Conservation (phyloP, 2,329 filamentous ascomycete genomes). For the Dothidotthia symphoricarpi region DNA sequence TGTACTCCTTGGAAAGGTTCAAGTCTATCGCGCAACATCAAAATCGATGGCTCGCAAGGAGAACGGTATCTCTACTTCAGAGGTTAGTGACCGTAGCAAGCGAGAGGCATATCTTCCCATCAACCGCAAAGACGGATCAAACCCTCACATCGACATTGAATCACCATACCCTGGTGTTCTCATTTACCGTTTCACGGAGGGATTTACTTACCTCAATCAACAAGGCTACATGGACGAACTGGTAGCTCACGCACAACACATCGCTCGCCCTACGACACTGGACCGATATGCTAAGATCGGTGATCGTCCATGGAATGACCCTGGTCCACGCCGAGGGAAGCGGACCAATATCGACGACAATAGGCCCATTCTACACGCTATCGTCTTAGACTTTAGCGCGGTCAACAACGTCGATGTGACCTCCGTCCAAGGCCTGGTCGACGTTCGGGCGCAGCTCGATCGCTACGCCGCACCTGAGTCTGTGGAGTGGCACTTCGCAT, state of each 20-base stretch:
- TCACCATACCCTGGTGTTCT: slow-evolving; percentile 88
- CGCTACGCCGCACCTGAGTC: slow-evolving; percentile 74
- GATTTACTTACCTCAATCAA: slow-evolving; percentile 95
- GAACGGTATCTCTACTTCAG: slow-evolving; percentile 11
- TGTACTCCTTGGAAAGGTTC: slow-evolving; percentile 72
- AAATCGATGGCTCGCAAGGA: slow-evolving; percentile 63
- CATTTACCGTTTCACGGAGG: slow-evolving; percentile 93
- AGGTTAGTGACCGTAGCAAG: slow-evolving; percentile 6
- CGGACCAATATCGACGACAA: slow-evolving; percentile 47
- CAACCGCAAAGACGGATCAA: slow-evolving; percentile 84
- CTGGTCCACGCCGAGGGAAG: slow-evolving; percentile 66
- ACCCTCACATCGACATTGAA: slow-evolving; percentile 76
- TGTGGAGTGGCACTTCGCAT: slow-evolving; percentile 96
- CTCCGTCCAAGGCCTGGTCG: slow-evolving; percentile 86
- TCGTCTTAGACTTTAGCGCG: slow-evolving; percentile 89
- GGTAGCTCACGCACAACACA: slow-evolving; percentile 45
- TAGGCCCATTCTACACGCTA: slow-evolving; percentile 74
- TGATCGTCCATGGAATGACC: slow-evolving; percentile 91
- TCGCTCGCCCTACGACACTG: slow-evolving; percentile 74
- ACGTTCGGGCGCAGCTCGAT: slow-evolving; percentile 91
- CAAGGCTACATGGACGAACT: slow-evolving; percentile 79
- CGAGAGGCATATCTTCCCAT: slow-evolving; percentile 62
- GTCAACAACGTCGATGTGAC: slow-evolving; percentile 95
- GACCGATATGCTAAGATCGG: slow-evolving; percentile 58
- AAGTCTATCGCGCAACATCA: slow-evolving; percentile 78